phyloP scores from a whole-genome alignment of 768 basidiomycete genomes.

The Mycena filopes region DNA sequence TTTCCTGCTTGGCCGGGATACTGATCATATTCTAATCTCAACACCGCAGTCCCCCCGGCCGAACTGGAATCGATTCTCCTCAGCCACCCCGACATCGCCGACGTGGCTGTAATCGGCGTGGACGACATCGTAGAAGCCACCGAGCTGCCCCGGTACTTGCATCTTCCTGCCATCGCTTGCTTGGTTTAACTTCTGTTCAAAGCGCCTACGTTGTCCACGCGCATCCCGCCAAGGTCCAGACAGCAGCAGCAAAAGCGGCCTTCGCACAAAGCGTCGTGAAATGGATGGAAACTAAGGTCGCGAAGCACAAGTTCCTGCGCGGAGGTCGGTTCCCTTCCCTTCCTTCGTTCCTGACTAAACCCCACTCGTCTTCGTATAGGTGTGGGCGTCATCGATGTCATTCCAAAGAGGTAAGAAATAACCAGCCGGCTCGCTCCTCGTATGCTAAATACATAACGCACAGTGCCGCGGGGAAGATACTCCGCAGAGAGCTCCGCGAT shows the following conservation, averaged over 20 bases:
- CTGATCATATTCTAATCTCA: not conserved
- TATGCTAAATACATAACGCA: too few relatives aligned
- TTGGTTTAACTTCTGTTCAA: not conserved
- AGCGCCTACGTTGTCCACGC: constrained; percentile 62
- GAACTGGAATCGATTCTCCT: constrained; percentile 74
- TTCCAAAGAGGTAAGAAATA: constrained; percentile 62
- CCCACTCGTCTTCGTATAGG: too few relatives aligned
- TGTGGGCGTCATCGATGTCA: constrained; percentile 56
- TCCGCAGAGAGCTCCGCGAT: constrained; percentile 65
- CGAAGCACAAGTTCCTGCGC: constrained; percentile 69
- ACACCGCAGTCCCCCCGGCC: constrained; percentile 67
- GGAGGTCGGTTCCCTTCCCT: constrained; percentile 54
- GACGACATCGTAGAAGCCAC: constrained; percentile 62
- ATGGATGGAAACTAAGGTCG: constrained; percentile 67
- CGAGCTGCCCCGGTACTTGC: constrained; percentile 67
- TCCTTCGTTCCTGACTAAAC: too few relatives aligned
- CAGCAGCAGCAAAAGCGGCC: constrained; percentile 36
- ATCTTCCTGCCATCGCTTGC: not conserved
- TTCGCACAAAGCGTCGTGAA: constrained; percentile 56
- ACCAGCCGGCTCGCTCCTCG: too few relatives aligned
- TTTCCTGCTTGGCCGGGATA: not conserved
- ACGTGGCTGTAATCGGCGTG: constrained; percentile 75
- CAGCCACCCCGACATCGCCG: constrained; percentile 67
- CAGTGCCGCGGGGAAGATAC: constrained; percentile 74
- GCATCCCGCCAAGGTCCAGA: constrained; percentile 32